Base-by-base conservation (phyloP, 2,329 filamentous ascomycete genomes). In the Fusarium sp. region DNA sequence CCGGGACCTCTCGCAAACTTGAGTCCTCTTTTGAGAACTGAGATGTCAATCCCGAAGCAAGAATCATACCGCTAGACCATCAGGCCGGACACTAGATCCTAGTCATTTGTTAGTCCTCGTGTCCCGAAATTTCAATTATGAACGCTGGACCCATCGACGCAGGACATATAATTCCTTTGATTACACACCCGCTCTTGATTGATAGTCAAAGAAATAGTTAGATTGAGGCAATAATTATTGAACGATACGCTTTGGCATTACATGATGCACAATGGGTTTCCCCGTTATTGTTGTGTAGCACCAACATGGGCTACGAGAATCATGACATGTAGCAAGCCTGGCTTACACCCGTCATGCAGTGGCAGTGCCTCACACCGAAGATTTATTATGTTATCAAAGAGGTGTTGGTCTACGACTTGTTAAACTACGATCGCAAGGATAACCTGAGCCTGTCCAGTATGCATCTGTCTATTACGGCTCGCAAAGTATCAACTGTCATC, bases 1-100 rank as follows among this genome's bases (percentile, higher is more conserved):
- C 82, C 83, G 83, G 82, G 83, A 84, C 83, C 83, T 84, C 83
- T 83, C 83, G 83, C 83, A 84, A 78, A 44, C 59, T 70, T 14
- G 54, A 59, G 52, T 70, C 4, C 60, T 60, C 51, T 54, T 13
- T 0, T 52, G 17, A 71, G 59, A 50, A 70, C 67, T 61, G 61
- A 71, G 68, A 71, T 68, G 68, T 57, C 67, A 62, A 28, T 71
- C 68, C 68, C 68, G 68, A 72, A 67, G 68, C 68, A 71, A 71
- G 68, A 71, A 68, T 72, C 68, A 71, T 72, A 70, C 67, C 67
- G 66, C 67, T 70, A 70, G 67, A 70, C 67, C 67, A 70, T 68
- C 68, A 58, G 67, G 63, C 63, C 68, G 44, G 67, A 70, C 60
- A 72, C 45, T 68, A 68, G 51, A 70, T 70, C 59, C 66, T 66